Evolutionary conservation across 148 eudicot genomes (phyloP).

Genomic region (Amaranthus cruentus): DNA sequence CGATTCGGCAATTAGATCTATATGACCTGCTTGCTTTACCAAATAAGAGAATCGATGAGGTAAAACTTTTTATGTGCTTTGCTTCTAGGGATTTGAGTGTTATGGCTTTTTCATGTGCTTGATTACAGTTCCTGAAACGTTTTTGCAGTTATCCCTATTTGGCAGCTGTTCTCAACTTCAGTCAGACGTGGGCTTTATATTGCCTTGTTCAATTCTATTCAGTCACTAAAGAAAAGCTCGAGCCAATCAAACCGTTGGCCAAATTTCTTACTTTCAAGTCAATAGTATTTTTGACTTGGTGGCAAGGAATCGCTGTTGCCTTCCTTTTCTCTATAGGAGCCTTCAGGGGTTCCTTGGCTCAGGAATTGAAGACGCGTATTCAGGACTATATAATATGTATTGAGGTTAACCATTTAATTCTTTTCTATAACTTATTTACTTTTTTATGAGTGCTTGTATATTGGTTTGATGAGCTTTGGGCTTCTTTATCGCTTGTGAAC

Average conservation of each 20-base stretch:
- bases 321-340: slow-evolving; percentile 92
- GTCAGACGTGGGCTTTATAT: slow-evolving; percentile 98
- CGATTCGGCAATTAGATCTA: not conserved
- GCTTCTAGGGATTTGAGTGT: not conserved
- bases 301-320: slow-evolving; percentile 97
- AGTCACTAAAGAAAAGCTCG: slow-evolving; percentile 78
- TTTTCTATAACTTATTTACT: not conserved
- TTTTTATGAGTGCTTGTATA: not conserved
- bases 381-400: slow-evolving; percentile 95
- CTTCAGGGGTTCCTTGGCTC: slow-evolving; percentile 83
- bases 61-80: not conserved
- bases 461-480: not conserved
- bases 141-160: slow-evolving; percentile 93
- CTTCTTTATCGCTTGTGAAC: not conserved
- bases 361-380: slow-evolving; percentile 76
- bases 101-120: not conserved
- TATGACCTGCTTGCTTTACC: not conserved
- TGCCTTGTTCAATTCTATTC: slow-evolving; percentile 97
- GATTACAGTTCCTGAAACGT: not conserved
- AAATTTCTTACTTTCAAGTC: slow-evolving; percentile 96
- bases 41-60: not conserved
- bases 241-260: slow-evolving; percentile 94
- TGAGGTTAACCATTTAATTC: slow-evolving; percentile 49
- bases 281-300: slow-evolving; percentile 94
- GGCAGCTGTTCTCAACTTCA: slow-evolving; percentile 92